These are phyloP conservation scores for Ocimum tenuiflorum DNA, from an alignment of 257 asterid species.

Conservation along the genomic window DNA sequence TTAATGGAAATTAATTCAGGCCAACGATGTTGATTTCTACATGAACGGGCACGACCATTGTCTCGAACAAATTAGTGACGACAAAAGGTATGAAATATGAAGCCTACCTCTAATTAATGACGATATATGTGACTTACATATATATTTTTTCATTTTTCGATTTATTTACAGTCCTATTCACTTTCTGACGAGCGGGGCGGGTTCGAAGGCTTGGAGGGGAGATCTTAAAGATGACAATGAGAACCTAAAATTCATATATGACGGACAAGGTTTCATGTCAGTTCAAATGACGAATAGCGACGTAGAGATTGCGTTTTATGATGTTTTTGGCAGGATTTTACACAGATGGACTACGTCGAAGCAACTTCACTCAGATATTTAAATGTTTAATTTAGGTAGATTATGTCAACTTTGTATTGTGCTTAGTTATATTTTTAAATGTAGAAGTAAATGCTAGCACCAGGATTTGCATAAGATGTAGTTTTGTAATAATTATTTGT, in stretches of 20 bases:
- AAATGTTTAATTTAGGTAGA: background rate
- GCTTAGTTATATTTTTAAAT: no score
- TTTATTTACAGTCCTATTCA: conserved; percentile 48
- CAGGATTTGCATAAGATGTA: no score
- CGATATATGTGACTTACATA: no score
- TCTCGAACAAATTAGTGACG: conserved; percentile 57
- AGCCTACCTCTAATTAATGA: no score
- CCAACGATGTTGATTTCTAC: conserved; percentile 57
- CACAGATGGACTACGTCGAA: conserved; percentile 54
- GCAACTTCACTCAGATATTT: conserved; percentile 39
- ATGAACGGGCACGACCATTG: conserved; percentile 87
- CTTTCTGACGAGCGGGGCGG: conserved; percentile 81
- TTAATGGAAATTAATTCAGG: conserved; percentile 27
- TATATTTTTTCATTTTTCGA: background rate
- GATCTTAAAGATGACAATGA: conserved; percentile 37
- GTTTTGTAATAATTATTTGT: background rate
- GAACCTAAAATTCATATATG: conserved; percentile 48
- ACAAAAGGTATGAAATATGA: conserved; percentile 50
- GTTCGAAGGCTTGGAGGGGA: conserved; percentile 93
- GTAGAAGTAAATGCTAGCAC: no score
- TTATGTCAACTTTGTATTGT: background rate
- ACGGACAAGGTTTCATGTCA: conserved; percentile 91
- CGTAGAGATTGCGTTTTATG: conserved; percentile 40
- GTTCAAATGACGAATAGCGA: conserved; percentile 38
- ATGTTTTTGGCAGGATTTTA: conserved; percentile 48